Evolutionary conservation across 2,329 filamentous ascomycete genomes (phyloP).

Genomic region (Pseudomassariella vexata): DNA sequence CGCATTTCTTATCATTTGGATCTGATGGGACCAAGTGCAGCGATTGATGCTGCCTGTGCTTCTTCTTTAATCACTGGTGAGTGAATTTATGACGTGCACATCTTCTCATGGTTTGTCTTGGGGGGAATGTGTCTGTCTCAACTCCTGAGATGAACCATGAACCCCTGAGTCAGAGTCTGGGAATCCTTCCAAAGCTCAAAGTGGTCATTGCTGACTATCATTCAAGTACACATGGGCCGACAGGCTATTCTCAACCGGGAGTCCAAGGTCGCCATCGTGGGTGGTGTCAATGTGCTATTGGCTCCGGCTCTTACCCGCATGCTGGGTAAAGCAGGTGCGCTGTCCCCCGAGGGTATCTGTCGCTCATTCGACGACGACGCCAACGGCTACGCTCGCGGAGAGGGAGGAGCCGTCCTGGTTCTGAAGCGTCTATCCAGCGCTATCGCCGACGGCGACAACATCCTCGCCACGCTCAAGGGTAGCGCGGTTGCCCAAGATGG

Average conservation of each 20-base stretch:
- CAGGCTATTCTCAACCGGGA: constrained; percentile 23
- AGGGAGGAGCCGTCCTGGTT: constrained; percentile 25
- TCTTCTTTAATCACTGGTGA: constrained; percentile 24
- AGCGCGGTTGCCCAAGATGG: constrained; percentile 23
- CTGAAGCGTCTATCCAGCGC: constrained; percentile 24
- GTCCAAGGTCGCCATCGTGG: constrained; percentile 18
- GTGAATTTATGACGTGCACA: too few species aligned
- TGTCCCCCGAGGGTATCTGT: constrained; percentile 16
- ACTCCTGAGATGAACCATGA: too few species aligned
- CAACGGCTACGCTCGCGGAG: constrained; percentile 24
- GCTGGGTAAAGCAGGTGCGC: constrained; percentile 19
- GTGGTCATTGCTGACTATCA: too few species aligned
- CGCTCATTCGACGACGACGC: constrained; percentile 16
- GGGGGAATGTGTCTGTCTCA: too few species aligned
- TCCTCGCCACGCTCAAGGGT: constrained; percentile 27
- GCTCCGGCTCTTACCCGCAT: constrained; percentile 26
- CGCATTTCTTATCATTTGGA: constrained; percentile 27
- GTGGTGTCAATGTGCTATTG: constrained; percentile 27
- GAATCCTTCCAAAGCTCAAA: too few species aligned
- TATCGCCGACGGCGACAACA: constrained; percentile 24
- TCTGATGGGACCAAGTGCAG: constrained; percentile 24
- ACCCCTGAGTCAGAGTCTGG: too few species aligned
- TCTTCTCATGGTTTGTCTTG: too few species aligned
- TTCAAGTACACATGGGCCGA: constrained; percentile 25
- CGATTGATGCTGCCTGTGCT: constrained; percentile 30